Base-by-base conservation (phyloP, 2,329 filamentous ascomycete species). In the Colletotrichum chrysophilum region DNA sequence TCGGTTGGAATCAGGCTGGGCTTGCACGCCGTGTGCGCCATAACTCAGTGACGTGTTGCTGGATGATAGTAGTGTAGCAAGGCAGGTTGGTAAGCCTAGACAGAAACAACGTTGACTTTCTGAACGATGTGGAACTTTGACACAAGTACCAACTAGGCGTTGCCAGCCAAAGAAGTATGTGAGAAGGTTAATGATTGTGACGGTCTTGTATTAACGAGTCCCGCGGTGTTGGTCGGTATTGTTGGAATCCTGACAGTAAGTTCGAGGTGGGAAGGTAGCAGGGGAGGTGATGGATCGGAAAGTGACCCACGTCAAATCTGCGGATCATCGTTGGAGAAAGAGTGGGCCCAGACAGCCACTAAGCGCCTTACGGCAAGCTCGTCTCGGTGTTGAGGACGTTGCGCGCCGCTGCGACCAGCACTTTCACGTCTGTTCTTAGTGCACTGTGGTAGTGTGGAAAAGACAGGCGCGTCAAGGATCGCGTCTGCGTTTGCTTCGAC, bases 381-480 rank as follows among this genome's bases (percentile, higher is more conserved):
- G 36, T 30, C 62, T 26, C 18, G 18, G 18, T 48, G 43, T 48
- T 21, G 43, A 48, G n/a, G 43, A 48, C 43, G 9, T 48, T 48
- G 43, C 43, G 43, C 43, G 38, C 38, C 38, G 38, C 36, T 38
- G 38, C 16, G 38, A n/a, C 38, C 16, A 43, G 38, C 38, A 43
- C 38, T n/a, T 43, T n/a, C 38, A 43, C 38, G 38, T 43, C 38
- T n/a, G 8, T 43, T 43, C 18, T 43, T 43, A 43, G 38, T 43
- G 18, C 18, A 43, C 16, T 43, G 38, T 43, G 38, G 10, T 28
- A 34, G 21, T 55, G 13, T 34, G 5, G 18, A 43, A n/a, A 30
- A 61, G 55, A 60, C 28, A 70, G 68, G 70, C 69, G 69, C 73
- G 73, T 72, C 71, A 43, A 13, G 52, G 60, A 32, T 61, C 72